These are phyloP conservation scores for Tolypocladium tropicale DNA, from an alignment of 2,329 filamentous ascomycete genomes.

Conservation along the genomic window DNA sequence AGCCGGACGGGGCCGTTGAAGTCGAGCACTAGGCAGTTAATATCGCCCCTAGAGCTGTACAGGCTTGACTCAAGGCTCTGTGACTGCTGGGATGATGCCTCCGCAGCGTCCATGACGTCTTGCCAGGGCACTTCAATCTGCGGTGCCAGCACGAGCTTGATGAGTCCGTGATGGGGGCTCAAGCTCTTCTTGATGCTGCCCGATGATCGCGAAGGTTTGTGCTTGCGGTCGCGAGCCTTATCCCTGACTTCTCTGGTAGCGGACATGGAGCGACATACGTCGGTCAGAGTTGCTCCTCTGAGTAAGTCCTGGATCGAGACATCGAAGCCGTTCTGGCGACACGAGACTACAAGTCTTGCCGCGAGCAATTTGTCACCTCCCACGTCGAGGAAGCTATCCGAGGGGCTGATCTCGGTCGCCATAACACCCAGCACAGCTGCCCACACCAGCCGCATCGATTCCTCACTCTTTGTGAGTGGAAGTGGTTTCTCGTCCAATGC, in stretches of 20 bases:
- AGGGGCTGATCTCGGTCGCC: constrained; percentile 27
- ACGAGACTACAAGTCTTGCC: constrained; percentile 31
- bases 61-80: constrained; percentile 37
- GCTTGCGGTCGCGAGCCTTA: neutral
- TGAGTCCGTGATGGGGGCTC: constrained; percentile 21
- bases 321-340: constrained; percentile 29
- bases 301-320: constrained; percentile 34
- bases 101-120: constrained; percentile 35
- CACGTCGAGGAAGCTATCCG: constrained; percentile 33
- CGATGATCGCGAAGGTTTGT: neutral
- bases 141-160: constrained; percentile 29
- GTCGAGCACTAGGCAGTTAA: constrained; percentile 37
- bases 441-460: constrained; percentile 38
- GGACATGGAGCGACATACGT: constrained; percentile 29
- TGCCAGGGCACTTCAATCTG: constrained; percentile 30
- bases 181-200: constrained; percentile 1
- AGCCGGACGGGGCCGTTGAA: constrained; percentile 32
- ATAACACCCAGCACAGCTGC: constrained; percentile 29
- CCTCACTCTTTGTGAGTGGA: constrained; percentile 36
- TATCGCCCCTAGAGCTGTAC: constrained; percentile 30
- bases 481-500: constrained; percentile 31
- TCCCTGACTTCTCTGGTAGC: constrained; percentile 7
- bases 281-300: constrained; percentile 28
- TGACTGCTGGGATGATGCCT: constrained; percentile 37
- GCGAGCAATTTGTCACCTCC: constrained; percentile 37